A percentile compares a stretch with the other conserved stretches of the same genome.
These are phyloP conservation scores for Pleurotus pulmonarius DNA, from an alignment of 768 basidiomycete species.

Conservation along the genomic window DNA sequence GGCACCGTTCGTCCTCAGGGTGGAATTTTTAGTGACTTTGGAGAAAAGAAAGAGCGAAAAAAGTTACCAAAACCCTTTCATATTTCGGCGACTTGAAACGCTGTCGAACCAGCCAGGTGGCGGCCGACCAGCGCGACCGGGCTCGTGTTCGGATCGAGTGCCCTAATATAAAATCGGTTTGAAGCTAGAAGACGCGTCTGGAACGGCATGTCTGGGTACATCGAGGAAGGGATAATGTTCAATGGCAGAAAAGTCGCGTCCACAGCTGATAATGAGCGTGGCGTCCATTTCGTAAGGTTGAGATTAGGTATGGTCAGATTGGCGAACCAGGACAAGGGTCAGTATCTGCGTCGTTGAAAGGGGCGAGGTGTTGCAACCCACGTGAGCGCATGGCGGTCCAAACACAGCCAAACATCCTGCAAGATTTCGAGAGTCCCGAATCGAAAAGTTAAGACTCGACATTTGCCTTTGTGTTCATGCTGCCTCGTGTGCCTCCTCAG, in stretches of 20 bases:
- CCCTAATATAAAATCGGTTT: neutral
- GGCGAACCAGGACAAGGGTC: conserved; percentile 3
- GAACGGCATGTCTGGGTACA: neutral
- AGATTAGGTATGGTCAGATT: conserved; percentile 6
- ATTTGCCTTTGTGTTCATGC: conserved; percentile 31
- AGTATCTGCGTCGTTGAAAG: neutral
- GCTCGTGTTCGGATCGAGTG: neutral
- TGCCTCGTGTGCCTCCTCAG: conserved; percentile 45
- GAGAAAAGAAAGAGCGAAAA: conserved; percentile 1
- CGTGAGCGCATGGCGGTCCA: neutral
- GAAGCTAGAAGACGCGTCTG: neutral
- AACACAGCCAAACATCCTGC: neutral
- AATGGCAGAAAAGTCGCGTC: neutral
- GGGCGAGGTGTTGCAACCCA: neutral
- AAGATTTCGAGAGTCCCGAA: neutral
- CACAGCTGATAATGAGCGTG: neutral
- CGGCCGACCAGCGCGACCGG: neutral
- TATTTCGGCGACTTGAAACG: neutral
- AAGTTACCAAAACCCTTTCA: conserved; percentile 4
- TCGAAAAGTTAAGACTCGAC: neutral
- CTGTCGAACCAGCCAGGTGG: neutral
- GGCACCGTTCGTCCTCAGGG: conserved; percentile 4
- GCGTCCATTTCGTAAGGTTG: neutral
- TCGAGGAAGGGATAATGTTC: neutral
- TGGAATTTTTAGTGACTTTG: neutral